Percentiles rank a stretch among this genome's conserved stretches.
phyloP scores from a whole-genome alignment of 352 stramenopile species.

The Saprolegnia diclina region DNA sequence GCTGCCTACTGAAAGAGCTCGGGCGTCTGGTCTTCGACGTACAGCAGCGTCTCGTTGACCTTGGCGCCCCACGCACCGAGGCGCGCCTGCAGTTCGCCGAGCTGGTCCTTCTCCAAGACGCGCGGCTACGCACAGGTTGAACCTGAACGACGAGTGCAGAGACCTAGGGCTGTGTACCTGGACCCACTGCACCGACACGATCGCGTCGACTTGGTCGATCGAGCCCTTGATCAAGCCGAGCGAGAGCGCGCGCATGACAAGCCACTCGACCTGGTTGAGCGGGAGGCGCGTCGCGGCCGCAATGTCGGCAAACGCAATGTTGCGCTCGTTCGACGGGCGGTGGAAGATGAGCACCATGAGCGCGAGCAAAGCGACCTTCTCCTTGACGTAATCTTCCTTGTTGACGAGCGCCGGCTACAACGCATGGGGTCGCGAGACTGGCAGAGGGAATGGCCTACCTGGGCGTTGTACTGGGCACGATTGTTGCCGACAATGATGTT shows the following conservation, averaged over 20 bases:
- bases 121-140: slow-evolving; percentile 40
- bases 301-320: slow-evolving; percentile 93
- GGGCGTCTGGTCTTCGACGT: slow-evolving; percentile 80
- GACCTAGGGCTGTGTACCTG: slow-evolving; percentile 48
- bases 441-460: slow-evolving; percentile 25
- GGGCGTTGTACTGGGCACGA: slow-evolving; percentile 75
- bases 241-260: slow-evolving; percentile 96
- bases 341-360: slow-evolving; percentile 98
- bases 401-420: slow-evolving; percentile 89
- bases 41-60: slow-evolving; percentile 77
- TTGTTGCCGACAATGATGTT: slow-evolving; percentile 78
- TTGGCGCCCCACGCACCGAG: slow-evolving; percentile 77
- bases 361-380: slow-evolving; percentile 97
- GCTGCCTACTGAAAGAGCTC: slow-evolving; percentile 73
- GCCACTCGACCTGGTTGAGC: slow-evolving; percentile 94
- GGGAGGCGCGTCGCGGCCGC: slow-evolving; percentile 79
- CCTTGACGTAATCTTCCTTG: slow-evolving; percentile 92
- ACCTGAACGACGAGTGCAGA: background rate
- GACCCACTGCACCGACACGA: slow-evolving; percentile 95
- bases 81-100: slow-evolving; percentile 64
- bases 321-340: slow-evolving; percentile 88
- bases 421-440: background rate
- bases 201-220: slow-evolving; percentile 89
- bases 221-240: slow-evolving; percentile 93
- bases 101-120: slow-evolving; percentile 73